Conservation (phyloP, 2,329 filamentous ascomycete species). For the Sporothrix variecibatus region DNA sequence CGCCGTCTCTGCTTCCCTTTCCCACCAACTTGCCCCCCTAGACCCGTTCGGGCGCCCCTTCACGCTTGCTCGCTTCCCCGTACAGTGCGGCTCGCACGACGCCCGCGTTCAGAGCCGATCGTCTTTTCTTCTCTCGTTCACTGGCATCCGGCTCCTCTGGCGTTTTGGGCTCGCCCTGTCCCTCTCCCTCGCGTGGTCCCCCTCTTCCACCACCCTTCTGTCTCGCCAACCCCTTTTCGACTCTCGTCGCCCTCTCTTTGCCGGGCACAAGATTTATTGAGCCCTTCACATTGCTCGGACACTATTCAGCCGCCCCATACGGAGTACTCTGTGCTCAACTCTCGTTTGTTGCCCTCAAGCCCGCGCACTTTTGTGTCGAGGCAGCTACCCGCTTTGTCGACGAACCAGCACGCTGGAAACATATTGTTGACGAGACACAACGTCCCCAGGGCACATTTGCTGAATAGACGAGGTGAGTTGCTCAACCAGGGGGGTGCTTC, state of each 20-base stretch:
- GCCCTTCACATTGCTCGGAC: not conserved
- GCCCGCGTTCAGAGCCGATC: not conserved
- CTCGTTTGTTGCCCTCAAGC: not conserved
- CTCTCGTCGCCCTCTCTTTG: not conserved
- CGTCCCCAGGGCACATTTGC: not conserved
- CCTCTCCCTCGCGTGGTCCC: not conserved
- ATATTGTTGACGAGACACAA: not conserved
- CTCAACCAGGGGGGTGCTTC: not conserved
- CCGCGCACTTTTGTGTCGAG: not conserved
- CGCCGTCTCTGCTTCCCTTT: slow-evolving; percentile 2
- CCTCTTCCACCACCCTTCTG: not conserved
- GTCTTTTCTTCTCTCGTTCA: not conserved
- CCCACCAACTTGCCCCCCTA: not conserved
- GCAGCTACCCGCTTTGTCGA: not conserved
- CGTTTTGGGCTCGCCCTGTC: not conserved
- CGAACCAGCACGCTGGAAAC: not conserved
- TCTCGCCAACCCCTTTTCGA: not conserved
- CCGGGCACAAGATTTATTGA: not conserved
- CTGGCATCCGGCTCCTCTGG: not conserved
- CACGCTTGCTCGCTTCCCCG: slow-evolving; percentile 4
- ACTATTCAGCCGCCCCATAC: not conserved
- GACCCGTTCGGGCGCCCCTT: not conserved
- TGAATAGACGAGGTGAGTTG: slow-evolving; percentile 16
- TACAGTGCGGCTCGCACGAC: slow-evolving; percentile 7
- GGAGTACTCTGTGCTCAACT: not conserved